Evolutionary conservation across 805 yeast species (phyloP), one percentile per base, ranked within the genome.

Genomic region (Starmera quercuum): DNA sequence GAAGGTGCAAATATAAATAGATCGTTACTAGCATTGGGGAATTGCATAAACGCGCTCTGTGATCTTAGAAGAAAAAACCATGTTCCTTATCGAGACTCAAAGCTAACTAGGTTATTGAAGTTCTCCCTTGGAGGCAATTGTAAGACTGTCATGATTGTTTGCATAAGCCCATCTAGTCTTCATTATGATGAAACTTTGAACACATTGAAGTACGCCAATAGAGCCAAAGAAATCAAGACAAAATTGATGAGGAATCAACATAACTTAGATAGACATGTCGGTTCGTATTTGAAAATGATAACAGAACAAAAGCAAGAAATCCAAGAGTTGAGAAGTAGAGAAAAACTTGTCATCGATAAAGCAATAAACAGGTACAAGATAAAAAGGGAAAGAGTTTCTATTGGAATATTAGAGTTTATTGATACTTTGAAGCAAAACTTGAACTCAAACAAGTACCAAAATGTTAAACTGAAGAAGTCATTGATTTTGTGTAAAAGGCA

Each of bases 1-100:
- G 97, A 90, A 55, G 97, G 97, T 19, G 97, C 97, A 11, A 85
- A 85, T 54, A 90, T 90, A 51, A 90, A 90, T 61, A 75, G 78
- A 53, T 86, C 96, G 0, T 63, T 90, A 29, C 59, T 90, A 31
- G 95, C 97, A 0, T 65, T 90, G 30, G 97, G 97, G 0, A 88
- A 87, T 51, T 90, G 97, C 57, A 88, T 90, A 41, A 87, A 86
- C 56, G 95, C 97, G 2, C 63, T 88, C 28, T 84, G 95, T 58
- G 87, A 80, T 44, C 73, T 76, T 5, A 67, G 78, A 36, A 68
- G 72, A 46, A 60, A 73, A 38, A 66, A 71, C 42, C 96, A 87
- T 59, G 73, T 90, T 9, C 97, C 97, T 0, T 90, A 84, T 56
- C 62, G 97, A 46, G 95, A 90, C 54, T 85, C 95, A 7, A 88